A percentile compares a stretch with the other conserved stretches of the same genome.
Evolutionary conservation across 1,139 yeast species (phyloP).

Genomic region (Taiozyma sp.): DNA sequence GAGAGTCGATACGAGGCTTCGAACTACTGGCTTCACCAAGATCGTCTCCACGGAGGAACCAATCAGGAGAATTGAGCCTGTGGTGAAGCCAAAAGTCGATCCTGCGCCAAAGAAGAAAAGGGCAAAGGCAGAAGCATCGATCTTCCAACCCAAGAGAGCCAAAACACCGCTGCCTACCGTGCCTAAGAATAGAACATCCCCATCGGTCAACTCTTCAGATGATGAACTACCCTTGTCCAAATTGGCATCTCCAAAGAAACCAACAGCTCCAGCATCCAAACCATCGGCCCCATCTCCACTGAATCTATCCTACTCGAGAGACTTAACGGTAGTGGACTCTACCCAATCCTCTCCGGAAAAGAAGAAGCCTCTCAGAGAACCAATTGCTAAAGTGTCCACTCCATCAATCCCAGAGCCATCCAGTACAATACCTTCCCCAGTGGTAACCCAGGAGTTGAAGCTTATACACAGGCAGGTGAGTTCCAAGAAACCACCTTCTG

Average conservation of each 20-base stretch:
- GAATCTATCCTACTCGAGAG: constrained; percentile 1
- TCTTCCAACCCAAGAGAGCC: constrained; percentile 21
- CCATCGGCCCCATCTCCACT: constrained; percentile 9
- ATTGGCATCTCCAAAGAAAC: constrained; percentile 7
- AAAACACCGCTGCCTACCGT: constrained; percentile 14
- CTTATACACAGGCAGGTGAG: constrained; percentile 5
- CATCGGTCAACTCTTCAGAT: constrained; percentile 5
- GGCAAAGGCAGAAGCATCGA: constrained; percentile 17
- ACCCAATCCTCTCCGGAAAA: background rate
- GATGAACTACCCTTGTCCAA: constrained; percentile 16
- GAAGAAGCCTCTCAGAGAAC: background rate
- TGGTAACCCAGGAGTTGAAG: constrained; percentile 1
- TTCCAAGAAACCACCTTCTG: constrained; percentile 17
- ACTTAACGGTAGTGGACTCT: background rate
- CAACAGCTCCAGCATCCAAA: background rate
- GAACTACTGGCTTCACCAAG: constrained; percentile 3
- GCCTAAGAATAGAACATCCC: constrained; percentile 3
- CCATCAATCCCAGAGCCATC: constrained; percentile 1
- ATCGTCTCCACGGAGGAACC: background rate
- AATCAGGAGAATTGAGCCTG: background rate
- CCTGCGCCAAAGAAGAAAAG: constrained; percentile 10
- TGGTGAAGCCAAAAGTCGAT: background rate
- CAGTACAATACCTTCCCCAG: constrained; percentile 1
- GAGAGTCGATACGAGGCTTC: constrained; percentile 10
- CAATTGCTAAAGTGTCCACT: background rate